These are phyloP conservation scores for Edaphochlamys debaryana DNA, from an alignment of 139 green algal genomes.

Conservation along the genomic window DNA sequence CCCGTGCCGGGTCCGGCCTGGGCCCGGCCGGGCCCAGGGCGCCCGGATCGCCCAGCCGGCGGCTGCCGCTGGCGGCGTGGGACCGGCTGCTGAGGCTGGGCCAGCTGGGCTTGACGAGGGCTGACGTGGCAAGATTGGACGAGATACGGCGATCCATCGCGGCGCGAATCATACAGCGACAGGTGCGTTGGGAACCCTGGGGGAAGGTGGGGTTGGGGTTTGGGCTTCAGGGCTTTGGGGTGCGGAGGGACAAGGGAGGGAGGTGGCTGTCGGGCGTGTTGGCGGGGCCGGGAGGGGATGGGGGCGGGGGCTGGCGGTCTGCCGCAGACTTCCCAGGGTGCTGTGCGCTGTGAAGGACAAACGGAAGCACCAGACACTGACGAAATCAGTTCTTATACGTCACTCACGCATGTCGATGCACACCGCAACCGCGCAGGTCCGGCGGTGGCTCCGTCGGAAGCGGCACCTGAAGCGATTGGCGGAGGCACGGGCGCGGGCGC, in stretches of 20 bases:
- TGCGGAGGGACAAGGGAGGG: background rate
- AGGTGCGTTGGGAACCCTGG: background rate
- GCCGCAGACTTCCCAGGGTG: no score
- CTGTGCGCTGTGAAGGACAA: no score
- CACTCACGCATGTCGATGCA: no score
- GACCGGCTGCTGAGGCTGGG: constrained; percentile 35
- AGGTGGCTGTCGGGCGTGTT: no score
- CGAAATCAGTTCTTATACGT: no score
- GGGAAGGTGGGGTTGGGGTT: no score
- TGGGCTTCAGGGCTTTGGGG: no score
- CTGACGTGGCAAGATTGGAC: constrained; percentile 23
- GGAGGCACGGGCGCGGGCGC: constrained; percentile 24
- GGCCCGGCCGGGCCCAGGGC: no score
- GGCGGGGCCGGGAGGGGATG: no score
- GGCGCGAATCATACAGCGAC: constrained; percentile 17
- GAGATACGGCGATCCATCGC: background rate
- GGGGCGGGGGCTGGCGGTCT: background rate
- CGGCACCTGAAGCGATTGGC: background rate
- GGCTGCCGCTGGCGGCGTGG: background rate
- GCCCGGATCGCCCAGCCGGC: background rate
- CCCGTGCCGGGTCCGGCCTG: no score
- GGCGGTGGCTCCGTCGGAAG: constrained; percentile 27
- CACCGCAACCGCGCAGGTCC: no score
- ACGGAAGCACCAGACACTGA: no score
- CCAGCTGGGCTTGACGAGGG: constrained; percentile 34